Base-by-base conservation (phyloP, 306 rosid species). In the Geum urbanum region DNA sequence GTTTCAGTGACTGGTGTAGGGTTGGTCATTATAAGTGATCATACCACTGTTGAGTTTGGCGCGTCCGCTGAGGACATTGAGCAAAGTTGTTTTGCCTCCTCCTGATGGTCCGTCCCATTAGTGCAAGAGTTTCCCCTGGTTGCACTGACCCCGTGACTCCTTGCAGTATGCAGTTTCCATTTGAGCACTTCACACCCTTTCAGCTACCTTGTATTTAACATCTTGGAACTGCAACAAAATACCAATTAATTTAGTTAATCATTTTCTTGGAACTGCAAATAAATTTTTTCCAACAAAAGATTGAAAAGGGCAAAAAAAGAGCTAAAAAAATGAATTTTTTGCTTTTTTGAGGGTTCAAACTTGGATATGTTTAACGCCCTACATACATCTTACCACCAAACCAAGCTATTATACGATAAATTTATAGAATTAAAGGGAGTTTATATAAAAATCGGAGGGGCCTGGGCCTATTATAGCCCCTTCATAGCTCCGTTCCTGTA, bases 41-140 rank as follows among this genome's bases (percentile, higher is more conserved):
- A 51, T 20, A 69, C 90, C 61, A 5, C 61, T 37, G 7, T 67
- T 67, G 39, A 67, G 61, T 37, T 67, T 67, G 7, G 14, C 18
- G 2, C 61, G 45, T 18, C 91, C 68, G 82, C 89, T 75, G 81
- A 72, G 35, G 82, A 67, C 70, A 77, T 88, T 88, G 45, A 88
- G 84, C 61, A 88, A 86, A 5, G 88, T 81, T 6, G 89, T 79
- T 32, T 85, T 88, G 70, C 91, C 91, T 39, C 66, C 86, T 24
- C 95, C 91, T n/a, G 91, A 86, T 69, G 91, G 91, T 40, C 95
- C 95, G 91, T 40, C 95, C 95, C 91, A 88, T 86, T 8, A 88
- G 72, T 8, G 95, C 95, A 50, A 88, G 62, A 35, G 84, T 73
- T 59, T 82, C 77, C 0, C 86, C 95, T 11, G 87, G 87, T 9